Evolutionary conservation across 371 early-diverging fungal genomes (phyloP).

Genomic region (Mortierella sp.): DNA sequence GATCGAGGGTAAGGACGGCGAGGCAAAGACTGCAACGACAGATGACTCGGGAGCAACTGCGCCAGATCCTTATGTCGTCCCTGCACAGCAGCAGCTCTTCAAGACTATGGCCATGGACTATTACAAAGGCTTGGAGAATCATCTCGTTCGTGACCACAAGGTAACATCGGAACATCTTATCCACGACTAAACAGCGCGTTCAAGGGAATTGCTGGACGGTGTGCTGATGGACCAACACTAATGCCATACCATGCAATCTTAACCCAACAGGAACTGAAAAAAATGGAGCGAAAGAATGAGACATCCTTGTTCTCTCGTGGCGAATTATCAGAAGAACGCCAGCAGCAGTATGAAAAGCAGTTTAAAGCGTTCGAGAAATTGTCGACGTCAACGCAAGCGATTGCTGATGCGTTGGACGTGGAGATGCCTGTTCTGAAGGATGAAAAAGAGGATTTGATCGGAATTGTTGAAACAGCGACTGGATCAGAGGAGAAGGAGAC

Average conservation of each 20-base stretch:
- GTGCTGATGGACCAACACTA: too few species aligned
- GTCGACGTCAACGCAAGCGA: slow-evolving; percentile 31
- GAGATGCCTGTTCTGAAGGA: slow-evolving; percentile 76
- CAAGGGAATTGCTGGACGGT: too few species aligned
- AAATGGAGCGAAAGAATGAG: slow-evolving; percentile 81
- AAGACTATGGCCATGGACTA: slow-evolving; percentile 74
- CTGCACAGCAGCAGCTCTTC: slow-evolving; percentile 62
- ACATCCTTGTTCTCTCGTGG: slow-evolving; percentile 86
- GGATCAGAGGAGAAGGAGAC: slow-evolving; percentile 56
- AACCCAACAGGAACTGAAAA: slow-evolving; percentile 66
- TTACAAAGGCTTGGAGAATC: slow-evolving; percentile 69
- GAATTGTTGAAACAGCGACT: slow-evolving; percentile 35
- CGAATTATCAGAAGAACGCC: slow-evolving; percentile 83
- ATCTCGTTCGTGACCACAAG: slow-evolving; percentile 81
- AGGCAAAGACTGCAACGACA: slow-evolving; percentile 17
- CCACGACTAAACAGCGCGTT: too few species aligned
- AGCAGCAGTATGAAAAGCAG: slow-evolving; percentile 80
- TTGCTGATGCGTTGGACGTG: slow-evolving; percentile 72
- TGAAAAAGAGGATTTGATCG: slow-evolving; percentile 31
- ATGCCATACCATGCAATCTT: background rate
- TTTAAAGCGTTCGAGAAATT: slow-evolving; percentile 78
- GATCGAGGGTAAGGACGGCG: slow-evolving; percentile 57
- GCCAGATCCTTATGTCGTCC: slow-evolving; percentile 37
- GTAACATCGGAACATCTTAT: too few species aligned
- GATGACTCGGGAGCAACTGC: slow-evolving; percentile 20